Evolutionary conservation across 306 rosid species (phyloP), one percentile per base, ranked within the genome.

Genomic region (Cercis canadensis): DNA sequence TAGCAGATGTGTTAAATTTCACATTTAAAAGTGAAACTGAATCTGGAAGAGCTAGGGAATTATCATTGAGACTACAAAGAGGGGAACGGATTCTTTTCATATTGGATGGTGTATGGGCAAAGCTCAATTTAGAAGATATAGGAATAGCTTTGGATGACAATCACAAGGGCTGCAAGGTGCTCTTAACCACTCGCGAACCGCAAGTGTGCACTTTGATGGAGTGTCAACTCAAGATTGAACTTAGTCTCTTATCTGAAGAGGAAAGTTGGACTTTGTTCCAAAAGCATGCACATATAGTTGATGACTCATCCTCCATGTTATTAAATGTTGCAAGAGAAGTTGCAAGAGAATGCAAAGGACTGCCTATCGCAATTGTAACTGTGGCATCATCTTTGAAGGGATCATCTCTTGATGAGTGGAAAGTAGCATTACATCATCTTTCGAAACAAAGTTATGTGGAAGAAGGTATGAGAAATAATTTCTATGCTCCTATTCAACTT

Each of bases 41-140:
- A 0, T 9, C 0, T 0, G 37, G 36, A 19, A 54, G 60, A 11
- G 60, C 15, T 0, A 10, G 0, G 5, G 0, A 0, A 19, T 6
- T 54, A 19, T 54, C 32, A 5, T 3, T 0, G 33, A 54, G 36
- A 54, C 8, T 54, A 54, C 18, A 9, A 11, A 9, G 3, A 0
- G 7, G 0, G 14, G 19, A 34, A 7, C 39, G n/a, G 14, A 54
- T 19, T 31, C 60, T 54, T 9, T 4, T 54, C 3, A 54, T 54
- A 9, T 12, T 54, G 12, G 37, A 54, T 24, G 36, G 19, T 24
- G 60, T 19, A 11, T 54, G 60, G 60, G 33, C 31, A 19, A 11
- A 54, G 4, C 13, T 24, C 1, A 3, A 24, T 12, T 11, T 24
- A 6, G 0, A 54, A 10, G 36, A 1, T 3, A 0, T 54, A 19